Conservation (phyloP, 2,329 filamentous ascomycete genomes). For the Myrmaecium sp. region DNA sequence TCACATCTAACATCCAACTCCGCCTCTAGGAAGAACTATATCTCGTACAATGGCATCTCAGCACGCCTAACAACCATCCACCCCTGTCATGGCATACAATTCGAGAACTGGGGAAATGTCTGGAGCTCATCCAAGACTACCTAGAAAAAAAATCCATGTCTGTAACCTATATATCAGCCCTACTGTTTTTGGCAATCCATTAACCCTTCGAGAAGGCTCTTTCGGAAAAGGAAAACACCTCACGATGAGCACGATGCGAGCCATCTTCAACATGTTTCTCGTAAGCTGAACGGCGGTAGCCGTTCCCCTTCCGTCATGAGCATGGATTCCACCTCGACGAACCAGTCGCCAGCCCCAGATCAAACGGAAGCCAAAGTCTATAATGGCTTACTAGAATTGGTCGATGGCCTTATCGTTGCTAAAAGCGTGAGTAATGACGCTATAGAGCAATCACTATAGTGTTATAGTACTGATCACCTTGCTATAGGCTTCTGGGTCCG, state of each 20-base stretch:
- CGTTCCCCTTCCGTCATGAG: no score
- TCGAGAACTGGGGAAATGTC: constrained; percentile 19
- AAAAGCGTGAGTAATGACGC: constrained; percentile 12
- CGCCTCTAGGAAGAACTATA: constrained; percentile 23
- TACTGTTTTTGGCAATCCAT: no score
- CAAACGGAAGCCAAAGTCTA: constrained; percentile 13
- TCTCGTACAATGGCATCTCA: constrained; percentile 22
- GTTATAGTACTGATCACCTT: constrained; percentile 3
- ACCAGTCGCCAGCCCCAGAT: neutral
- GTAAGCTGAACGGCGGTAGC: no score
- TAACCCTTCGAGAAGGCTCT: no score
- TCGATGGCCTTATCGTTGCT: constrained; percentile 20
- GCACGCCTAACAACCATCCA: constrained; percentile 6
- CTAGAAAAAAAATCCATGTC: no score
- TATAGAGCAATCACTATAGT: neutral
- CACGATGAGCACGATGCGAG: no score
- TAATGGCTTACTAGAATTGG: constrained; percentile 22
- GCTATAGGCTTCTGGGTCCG: constrained; percentile 6
- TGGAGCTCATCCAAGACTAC: constrained; percentile 27
- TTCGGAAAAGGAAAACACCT: no score
- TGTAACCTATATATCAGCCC: no score
- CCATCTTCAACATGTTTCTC: no score
- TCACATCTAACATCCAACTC: constrained; percentile 8
- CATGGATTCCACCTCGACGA: neutral
- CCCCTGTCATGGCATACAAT: constrained; percentile 28